phyloP scores from a whole-genome alignment of 75 land plant genomes.

The Isoetes taiwanensis region DNA sequence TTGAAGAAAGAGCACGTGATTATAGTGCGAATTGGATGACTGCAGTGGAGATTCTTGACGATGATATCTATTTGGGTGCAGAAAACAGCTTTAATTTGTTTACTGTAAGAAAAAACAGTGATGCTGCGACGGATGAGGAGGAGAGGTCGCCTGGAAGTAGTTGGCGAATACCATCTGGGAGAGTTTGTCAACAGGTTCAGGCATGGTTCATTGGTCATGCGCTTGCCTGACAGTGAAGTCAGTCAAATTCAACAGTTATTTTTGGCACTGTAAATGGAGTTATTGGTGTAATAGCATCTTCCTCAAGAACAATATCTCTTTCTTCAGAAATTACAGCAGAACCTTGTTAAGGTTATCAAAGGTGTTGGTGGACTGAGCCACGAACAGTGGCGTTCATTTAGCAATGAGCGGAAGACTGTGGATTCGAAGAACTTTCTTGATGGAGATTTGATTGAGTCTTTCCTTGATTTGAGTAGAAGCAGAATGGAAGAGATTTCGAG shows the following conservation, averaged over 20 bases:
- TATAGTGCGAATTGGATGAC: slow-evolving; percentile 99
- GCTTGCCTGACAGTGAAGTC: slow-evolving; percentile 87
- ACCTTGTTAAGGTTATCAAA: slow-evolving; percentile 80
- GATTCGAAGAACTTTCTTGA: slow-evolving; percentile 88
- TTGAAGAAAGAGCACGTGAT: slow-evolving; percentile 93
- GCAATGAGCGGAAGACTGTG: slow-evolving; percentile 82
- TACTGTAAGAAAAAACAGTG: slow-evolving; percentile 91
- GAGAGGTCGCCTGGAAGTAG: slow-evolving; percentile 85
- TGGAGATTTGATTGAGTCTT: slow-evolving; percentile 94
- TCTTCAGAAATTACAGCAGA: slow-evolving; percentile 72
- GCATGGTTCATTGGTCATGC: slow-evolving; percentile 98
- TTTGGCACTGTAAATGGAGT: slow-evolving; percentile 96
- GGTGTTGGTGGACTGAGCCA: slow-evolving; percentile 97
- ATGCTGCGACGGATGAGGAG: slow-evolving; percentile 99
- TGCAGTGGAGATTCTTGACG: slow-evolving; percentile 96
- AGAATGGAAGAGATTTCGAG: slow-evolving; percentile 83
- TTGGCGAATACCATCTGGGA: slow-evolving; percentile 94
- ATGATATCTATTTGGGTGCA: slow-evolving; percentile 92
- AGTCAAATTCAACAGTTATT: slow-evolving; percentile 83
- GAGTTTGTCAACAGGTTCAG: slow-evolving; percentile 91
- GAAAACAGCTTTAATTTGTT: slow-evolving; percentile 93
- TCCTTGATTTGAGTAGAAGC: slow-evolving; percentile 63
- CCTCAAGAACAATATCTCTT: slow-evolving; percentile 85
- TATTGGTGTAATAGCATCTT: slow-evolving; percentile 95
- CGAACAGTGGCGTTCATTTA: slow-evolving; percentile 97